These are phyloP conservation scores for Pisolithus tinctorius DNA, from an alignment of 768 basidiomycete genomes.

Conservation along the genomic window DNA sequence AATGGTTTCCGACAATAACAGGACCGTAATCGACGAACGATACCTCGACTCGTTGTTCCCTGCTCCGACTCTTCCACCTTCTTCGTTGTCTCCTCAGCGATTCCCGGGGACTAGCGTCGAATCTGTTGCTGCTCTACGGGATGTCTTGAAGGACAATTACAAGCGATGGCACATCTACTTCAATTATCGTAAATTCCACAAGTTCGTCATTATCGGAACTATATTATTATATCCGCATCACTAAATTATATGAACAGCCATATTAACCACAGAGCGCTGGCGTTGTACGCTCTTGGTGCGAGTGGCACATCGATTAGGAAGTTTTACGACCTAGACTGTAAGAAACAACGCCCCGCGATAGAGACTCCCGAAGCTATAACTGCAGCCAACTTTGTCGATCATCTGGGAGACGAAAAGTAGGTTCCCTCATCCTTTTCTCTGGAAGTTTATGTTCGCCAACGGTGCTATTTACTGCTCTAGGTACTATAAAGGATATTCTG, in stretches of 20 bases:
- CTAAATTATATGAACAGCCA: slow-evolving; percentile 12
- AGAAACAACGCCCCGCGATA: slow-evolving; percentile 17
- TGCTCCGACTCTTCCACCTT: slow-evolving; percentile 2
- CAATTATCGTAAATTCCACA: slow-evolving; percentile 43
- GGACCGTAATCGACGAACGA: not conserved
- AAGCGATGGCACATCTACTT: slow-evolving; percentile 42
- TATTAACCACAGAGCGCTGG: slow-evolving; percentile 23
- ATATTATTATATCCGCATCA: not conserved
- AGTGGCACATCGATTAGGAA: slow-evolving; percentile 15
- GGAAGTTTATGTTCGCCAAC: not conserved
- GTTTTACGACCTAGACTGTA: slow-evolving; percentile 18
- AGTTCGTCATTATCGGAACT: slow-evolving; percentile 30
- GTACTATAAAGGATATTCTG: slow-evolving; percentile 20
- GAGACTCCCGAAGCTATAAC: slow-evolving; percentile 19
- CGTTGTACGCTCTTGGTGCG: slow-evolving; percentile 22
- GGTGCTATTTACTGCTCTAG: slow-evolving; percentile 3
- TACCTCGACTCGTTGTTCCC: slow-evolving; percentile 7
- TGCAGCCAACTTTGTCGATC: slow-evolving; percentile 16
- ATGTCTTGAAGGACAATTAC: slow-evolving; percentile 14
- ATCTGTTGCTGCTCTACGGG: slow-evolving; percentile 24
- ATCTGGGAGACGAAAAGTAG: slow-evolving; percentile 23
- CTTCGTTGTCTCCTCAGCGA: not conserved
- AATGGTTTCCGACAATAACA: no score
- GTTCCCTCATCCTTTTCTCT: no score
- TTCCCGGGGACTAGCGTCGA: slow-evolving; percentile 12